A percentile compares a stretch with the other conserved stretches of the same genome.
phyloP scores from a whole-genome alignment of 805 yeast genomes.

The Teunomyces atbi region DNA sequence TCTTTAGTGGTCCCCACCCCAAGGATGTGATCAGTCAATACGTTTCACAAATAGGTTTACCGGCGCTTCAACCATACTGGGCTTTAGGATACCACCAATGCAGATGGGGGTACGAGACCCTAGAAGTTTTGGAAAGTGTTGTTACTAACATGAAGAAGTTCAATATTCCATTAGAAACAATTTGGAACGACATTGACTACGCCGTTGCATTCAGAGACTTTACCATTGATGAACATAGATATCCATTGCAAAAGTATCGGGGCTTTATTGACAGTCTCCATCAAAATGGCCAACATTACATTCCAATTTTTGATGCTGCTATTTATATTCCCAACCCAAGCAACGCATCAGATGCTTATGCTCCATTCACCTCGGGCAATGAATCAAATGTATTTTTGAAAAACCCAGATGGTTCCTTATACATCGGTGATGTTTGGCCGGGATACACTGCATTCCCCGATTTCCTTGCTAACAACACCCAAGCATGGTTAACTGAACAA shows the following conservation, averaged over 20 bases:
- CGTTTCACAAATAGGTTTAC: conserved; percentile 20
- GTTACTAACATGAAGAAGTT: conserved; percentile 17
- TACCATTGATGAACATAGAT: conserved; percentile 22
- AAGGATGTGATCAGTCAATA: conserved; percentile 23
- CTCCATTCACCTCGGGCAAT: conserved; percentile 11
- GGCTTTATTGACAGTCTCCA: conserved; percentile 17
- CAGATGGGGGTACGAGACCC: conserved; percentile 22
- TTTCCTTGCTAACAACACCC: conserved; percentile 19
- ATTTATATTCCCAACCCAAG: conserved; percentile 23
- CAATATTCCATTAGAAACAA: conserved; percentile 22
- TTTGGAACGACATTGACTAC: conserved; percentile 26
- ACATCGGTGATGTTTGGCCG: conserved; percentile 32
- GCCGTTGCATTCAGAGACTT: conserved; percentile 25
- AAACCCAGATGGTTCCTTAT: conserved; percentile 25
- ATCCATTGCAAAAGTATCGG: conserved; percentile 16
- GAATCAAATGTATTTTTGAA: conserved; percentile 18
- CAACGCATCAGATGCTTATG: conserved; percentile 14
- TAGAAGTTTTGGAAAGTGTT: conserved; percentile 17
- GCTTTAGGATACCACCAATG: conserved; percentile 26
- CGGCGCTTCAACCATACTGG: conserved; percentile 27
- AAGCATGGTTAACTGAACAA: conserved; percentile 20
- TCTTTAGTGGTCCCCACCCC: conserved; percentile 22
- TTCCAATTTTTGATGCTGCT: conserved; percentile 27
- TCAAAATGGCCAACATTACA: conserved; percentile 20
- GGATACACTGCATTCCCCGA: conserved; percentile 31